Base-by-base conservation (phyloP, 1,139 yeast species). In the Insectozyma bohioensis region DNA sequence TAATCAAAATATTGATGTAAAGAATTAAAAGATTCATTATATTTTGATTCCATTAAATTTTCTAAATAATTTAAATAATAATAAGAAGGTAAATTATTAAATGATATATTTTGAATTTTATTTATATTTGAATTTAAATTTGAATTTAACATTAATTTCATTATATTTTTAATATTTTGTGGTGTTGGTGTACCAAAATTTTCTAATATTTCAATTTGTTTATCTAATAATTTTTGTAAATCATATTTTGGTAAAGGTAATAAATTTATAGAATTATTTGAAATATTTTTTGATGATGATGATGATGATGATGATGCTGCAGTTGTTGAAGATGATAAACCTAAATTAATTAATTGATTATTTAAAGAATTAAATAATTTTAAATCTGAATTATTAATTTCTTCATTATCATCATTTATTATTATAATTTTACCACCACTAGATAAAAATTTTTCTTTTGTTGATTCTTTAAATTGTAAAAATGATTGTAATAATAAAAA, bases 1-100 rank as follows among this genome's bases (percentile, higher is more conserved):
- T 87, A 86, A 56, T 88, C 97, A 53, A 85, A 87, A 52, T 85
- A 87, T 41, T 86, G 77, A 54, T 86, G 95, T 16, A 88, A 60
- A 3, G 80, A 68, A 42, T 80, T 77, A 40, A 85, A 74, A 0
- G 95, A 85, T 2, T 77, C 80, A 48, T 83, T 86, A 47, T 85
- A 86, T 44, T 85, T 84, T 12, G 79, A 73, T 2, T 63, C 67
- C 28, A 74, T 67, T 46, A 87, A 67, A 30, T 75, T 72, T 41
- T 83, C 81, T 23, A 86, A 62, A 48, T 83, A 85, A 29, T 66
- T 70, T 26, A 85, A 67, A 45, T 84, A 82, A 48, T 81, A 76
- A 15, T 78, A 70, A 0, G 85, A 71, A 0, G 94, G 85, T 4
- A 83, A 67, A 34, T 58, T 58, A 35, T 56, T 62, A 31, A 72